Evolutionary conservation across 441 rosid genomes (phyloP).

Genomic region (Pelargonium myrrhifolium): DNA sequence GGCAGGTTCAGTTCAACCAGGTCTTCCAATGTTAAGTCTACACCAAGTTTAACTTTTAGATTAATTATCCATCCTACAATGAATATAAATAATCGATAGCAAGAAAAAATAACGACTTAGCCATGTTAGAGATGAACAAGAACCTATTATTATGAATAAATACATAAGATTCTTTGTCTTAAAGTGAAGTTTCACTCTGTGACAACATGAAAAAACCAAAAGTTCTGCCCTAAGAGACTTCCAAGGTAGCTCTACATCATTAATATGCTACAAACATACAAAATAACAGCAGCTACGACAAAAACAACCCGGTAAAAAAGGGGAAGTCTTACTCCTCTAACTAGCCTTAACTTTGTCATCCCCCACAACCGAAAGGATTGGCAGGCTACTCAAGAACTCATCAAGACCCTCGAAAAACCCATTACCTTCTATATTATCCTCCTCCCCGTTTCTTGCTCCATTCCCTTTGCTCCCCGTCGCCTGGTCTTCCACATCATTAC

Average conservation of each 20-base stretch:
- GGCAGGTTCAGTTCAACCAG: no score
- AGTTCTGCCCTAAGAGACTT: no score
- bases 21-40: no score
- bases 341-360: constrained; percentile 81
- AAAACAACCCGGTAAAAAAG: constrained; percentile 13
- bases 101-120: background rate
- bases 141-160: background rate
- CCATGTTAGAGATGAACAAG: background rate
- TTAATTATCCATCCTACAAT: background rate
- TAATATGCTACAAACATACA: constrained; percentile 31
- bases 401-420: constrained; percentile 92
- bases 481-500: constrained; percentile 79
- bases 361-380: constrained; percentile 71
- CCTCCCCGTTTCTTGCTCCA: constrained; percentile 46
- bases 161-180: background rate
- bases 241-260: constrained; percentile 23
- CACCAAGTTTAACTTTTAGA: no score
- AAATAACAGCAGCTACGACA: constrained; percentile 29
- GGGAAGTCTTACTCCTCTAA: constrained; percentile 41
- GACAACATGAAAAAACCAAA: no score
- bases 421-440: constrained; percentile 73
- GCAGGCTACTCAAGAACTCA: constrained; percentile 86
- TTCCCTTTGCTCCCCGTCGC: constrained; percentile 27
- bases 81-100: background rate
- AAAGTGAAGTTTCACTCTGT: background rate